Evolutionary conservation across 345 rosid genomes (phyloP).

Genomic region (Nasturtium officinale): DNA sequence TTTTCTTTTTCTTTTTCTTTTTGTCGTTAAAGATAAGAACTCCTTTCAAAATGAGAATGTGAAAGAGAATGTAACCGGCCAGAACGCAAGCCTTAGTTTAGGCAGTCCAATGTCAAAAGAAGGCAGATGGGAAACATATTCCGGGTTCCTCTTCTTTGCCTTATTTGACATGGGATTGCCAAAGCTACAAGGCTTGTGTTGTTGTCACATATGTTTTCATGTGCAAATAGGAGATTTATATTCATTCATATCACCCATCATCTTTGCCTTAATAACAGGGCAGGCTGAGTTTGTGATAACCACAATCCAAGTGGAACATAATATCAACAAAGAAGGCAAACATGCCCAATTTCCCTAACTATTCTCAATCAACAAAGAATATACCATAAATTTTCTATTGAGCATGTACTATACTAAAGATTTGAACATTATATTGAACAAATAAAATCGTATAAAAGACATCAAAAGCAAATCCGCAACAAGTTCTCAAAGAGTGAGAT

Average conservation of each 20-base stretch:
- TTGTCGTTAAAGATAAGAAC: background rate
- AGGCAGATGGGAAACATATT: background rate
- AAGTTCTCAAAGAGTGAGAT: slow-evolving; percentile 4
- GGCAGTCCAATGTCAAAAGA: slow-evolving; percentile 11
- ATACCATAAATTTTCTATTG: slow-evolving; percentile 8
- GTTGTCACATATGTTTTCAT: slow-evolving; percentile 15
- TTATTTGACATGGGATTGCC: background rate
- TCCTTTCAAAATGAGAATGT: slow-evolving; percentile 52
- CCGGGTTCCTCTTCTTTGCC: background rate
- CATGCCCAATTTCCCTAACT: background rate
- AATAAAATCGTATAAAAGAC: slow-evolving; percentile 1
- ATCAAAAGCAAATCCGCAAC: slow-evolving; percentile 4
- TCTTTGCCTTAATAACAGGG: background rate
- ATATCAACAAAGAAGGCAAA: slow-evolving; percentile 7
- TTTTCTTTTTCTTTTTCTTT: no score
- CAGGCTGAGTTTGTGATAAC: background rate
- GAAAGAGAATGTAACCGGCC: slow-evolving; percentile 50
- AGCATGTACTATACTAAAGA: slow-evolving; percentile 6
- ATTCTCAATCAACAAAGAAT: slow-evolving; percentile 3
- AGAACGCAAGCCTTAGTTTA: slow-evolving; percentile 23
- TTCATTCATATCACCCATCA: slow-evolving; percentile 1
- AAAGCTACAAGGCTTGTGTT: slow-evolving; percentile 2
- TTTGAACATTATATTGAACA: slow-evolving; percentile 2
- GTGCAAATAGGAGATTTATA: slow-evolving; percentile 2
- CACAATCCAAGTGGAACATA: background rate